A percentile compares a stretch with the other conserved stretches of the same genome.
phyloP scores from a whole-genome alignment of 1,284 basidiomycete genomes.

The Apiotrichum sp. region DNA sequence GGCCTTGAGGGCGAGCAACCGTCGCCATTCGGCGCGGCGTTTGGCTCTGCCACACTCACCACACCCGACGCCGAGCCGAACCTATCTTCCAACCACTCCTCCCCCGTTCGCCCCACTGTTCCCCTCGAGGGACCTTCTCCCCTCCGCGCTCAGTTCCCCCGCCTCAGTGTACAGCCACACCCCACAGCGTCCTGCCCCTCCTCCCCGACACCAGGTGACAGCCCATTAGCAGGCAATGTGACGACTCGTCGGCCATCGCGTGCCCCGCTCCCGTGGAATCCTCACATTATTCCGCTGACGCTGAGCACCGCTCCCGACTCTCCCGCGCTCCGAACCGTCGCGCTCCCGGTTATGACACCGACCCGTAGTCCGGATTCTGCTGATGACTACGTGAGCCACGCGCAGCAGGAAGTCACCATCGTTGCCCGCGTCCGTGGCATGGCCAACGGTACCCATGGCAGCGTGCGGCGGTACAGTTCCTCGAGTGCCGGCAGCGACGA shows the following conservation, averaged over 20 bases:
- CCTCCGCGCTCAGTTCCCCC: conserved; percentile 5
- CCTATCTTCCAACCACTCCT: conserved; percentile 16
- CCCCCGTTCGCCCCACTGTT: conserved; percentile 8
- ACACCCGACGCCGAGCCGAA: neutral
- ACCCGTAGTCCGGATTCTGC: conserved; percentile 2
- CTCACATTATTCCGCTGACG: conserved; percentile 11
- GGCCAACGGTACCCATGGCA: neutral
- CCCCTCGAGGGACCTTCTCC: conserved; percentile 4
- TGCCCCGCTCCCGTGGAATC: conserved; percentile 18
- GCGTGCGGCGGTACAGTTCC: neutral
- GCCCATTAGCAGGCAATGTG: neutral
- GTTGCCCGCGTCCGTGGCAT: neutral
- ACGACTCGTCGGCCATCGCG: neutral
- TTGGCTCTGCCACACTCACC: neutral
- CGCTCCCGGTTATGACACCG: conserved; percentile 30
- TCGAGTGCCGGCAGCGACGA: conserved; percentile 2
- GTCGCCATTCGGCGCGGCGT: neutral
- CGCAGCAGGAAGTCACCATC: neutral
- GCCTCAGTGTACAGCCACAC: conserved; percentile 4
- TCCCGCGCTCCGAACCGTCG: conserved; percentile 32
- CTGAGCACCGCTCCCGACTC: conserved; percentile 19
- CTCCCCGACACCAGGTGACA: conserved; percentile 4
- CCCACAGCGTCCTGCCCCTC: conserved; percentile 18
- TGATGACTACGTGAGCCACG: neutral
- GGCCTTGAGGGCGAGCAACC: neutral